phyloP scores from a whole-genome alignment of 495 filamentous ascomycete genomes.

The Aspergillus incahuasiensis region DNA sequence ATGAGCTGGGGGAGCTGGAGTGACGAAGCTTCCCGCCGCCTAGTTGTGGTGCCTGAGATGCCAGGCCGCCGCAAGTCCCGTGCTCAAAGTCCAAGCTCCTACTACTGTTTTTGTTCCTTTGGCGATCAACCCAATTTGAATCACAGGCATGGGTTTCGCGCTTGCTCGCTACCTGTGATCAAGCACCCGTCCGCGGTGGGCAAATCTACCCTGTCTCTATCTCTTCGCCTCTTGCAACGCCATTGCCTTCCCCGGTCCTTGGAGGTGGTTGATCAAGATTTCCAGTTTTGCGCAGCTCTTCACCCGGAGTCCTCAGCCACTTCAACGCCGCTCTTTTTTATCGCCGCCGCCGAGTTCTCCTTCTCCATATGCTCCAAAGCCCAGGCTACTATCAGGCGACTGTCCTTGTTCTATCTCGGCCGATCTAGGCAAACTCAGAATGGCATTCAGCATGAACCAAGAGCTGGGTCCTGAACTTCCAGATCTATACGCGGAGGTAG shows the following conservation, averaged over 20 bases:
- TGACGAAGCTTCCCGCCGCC: constrained; percentile 46
- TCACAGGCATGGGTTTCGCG: constrained; percentile 2
- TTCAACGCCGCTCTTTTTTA: constrained; percentile 42
- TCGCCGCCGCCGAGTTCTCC: constrained; percentile 26
- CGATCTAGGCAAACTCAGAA: constrained; percentile 44
- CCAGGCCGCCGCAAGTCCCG: constrained; percentile 25
- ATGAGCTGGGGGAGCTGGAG: constrained; percentile 21
- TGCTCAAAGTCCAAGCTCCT: constrained; percentile 8
- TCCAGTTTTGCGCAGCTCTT: constrained; percentile 35
- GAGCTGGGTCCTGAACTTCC: constrained; percentile 43
- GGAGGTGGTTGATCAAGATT: constrained; percentile 33
- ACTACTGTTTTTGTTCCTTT: constrained; percentile 31
- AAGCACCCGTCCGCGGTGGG: constrained; percentile 1
- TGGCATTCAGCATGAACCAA: constrained; percentile 62
- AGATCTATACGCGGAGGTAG: constrained; percentile 47
- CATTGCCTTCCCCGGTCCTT: constrained; percentile 14
- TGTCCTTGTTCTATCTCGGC: constrained; percentile 37
- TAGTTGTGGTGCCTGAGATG: constrained; percentile 28
- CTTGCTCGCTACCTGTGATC: constrained; percentile 2
- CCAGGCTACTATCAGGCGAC: constrained; percentile 32
- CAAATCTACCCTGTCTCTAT: background rate
- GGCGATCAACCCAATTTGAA: background rate
- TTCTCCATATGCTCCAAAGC: constrained; percentile 37
- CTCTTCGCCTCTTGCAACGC: constrained; percentile 4
- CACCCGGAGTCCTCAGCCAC: constrained; percentile 37